Percentiles rank a stretch among this genome's conserved stretches.
phyloP scores from a whole-genome alignment of 2,329 filamentous ascomycete genomes.

The Pseudogymnoascus sp. region DNA sequence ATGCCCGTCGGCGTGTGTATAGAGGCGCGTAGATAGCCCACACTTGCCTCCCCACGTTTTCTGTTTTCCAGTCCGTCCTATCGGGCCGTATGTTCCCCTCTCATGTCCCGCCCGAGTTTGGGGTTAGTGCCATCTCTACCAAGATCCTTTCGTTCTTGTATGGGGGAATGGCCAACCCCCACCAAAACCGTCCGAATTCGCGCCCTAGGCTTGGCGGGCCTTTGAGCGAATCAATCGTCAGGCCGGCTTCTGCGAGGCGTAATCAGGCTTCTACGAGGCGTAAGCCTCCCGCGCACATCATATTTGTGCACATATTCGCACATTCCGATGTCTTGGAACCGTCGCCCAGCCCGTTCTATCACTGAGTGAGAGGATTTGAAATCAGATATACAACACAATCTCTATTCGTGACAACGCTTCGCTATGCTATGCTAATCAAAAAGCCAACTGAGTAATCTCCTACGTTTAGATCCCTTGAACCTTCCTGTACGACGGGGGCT shows the following conservation, averaged over 20 bases:
- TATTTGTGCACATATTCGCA: no score
- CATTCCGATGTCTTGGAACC: no score
- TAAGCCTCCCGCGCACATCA: not conserved
- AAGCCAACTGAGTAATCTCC: not conserved
- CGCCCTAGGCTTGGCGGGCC: no score
- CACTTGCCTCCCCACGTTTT: not conserved
- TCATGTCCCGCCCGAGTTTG: not conserved
- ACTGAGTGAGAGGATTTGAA: not conserved
- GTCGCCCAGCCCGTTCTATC: not conserved
- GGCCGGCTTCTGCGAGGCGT: not conserved
- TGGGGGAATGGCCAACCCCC: not conserved
- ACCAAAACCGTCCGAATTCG: not conserved
- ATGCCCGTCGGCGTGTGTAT: not conserved
- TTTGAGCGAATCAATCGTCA: no score
- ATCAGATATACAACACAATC: not conserved
- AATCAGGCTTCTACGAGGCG: not conserved
- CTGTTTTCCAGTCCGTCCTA: not conserved
- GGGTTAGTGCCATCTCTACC: not conserved
- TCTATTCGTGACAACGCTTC: not conserved
- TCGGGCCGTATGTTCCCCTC: not conserved
- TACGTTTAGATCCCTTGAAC: slow-evolving; percentile 55
- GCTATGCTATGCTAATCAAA: slow-evolving; percentile 4
- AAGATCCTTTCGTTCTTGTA: not conserved
- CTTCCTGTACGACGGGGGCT: slow-evolving; percentile 91
- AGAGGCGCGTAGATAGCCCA: not conserved